phyloP scores from a whole-genome alignment of 352 stramenopile genomes.

The Pythium rhizo-oryzae region DNA sequence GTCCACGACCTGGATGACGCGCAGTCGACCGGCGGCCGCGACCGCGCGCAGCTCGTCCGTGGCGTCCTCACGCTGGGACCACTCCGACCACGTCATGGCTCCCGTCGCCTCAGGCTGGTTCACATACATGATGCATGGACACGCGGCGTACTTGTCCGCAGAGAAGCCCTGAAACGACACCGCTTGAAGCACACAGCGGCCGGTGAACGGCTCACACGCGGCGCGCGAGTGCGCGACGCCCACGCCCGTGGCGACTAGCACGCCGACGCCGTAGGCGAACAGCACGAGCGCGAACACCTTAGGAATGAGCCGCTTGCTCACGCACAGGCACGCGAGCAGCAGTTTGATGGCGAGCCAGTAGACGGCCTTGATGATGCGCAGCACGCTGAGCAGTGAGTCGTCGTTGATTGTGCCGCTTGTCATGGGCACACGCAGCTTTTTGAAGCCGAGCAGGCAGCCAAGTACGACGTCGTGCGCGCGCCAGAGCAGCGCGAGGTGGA shows the following conservation, averaged over 20 bases:
- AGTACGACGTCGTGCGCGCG: conserved; percentile 20
- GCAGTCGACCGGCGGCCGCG: conserved; percentile 3
- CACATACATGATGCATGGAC: conserved; percentile 23
- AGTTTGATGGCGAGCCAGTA: conserved; percentile 21
- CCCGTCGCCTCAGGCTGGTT: conserved; percentile 1
- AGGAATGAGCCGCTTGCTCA: conserved; percentile 17
- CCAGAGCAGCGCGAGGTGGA: conserved; percentile 23
- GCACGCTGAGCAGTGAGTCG: conserved; percentile 16
- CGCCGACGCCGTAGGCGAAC: conserved; percentile 17
- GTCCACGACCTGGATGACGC: conserved; percentile 23
- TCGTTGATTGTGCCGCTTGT: not conserved
- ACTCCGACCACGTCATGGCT: conserved; percentile 13
- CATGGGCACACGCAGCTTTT: conserved; percentile 11
- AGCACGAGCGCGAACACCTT: conserved; percentile 15
- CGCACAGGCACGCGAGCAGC: conserved; percentile 15
- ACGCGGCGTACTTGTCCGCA: not conserved
- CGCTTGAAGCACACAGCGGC: conserved; percentile 11
- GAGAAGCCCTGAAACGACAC: conserved; percentile 12
- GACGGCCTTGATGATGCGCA: conserved; percentile 9
- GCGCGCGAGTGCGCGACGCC: conserved; percentile 7
- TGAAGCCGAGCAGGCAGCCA: conserved; percentile 22
- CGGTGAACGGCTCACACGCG: conserved; percentile 7
- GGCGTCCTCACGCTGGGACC: conserved; percentile 7
- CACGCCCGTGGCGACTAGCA: conserved; percentile 9
- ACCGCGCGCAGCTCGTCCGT: not conserved